phyloP scores from a whole-genome alignment of 192 early-diverging fungal genomes.

The Backusella parvicylindrica region DNA sequence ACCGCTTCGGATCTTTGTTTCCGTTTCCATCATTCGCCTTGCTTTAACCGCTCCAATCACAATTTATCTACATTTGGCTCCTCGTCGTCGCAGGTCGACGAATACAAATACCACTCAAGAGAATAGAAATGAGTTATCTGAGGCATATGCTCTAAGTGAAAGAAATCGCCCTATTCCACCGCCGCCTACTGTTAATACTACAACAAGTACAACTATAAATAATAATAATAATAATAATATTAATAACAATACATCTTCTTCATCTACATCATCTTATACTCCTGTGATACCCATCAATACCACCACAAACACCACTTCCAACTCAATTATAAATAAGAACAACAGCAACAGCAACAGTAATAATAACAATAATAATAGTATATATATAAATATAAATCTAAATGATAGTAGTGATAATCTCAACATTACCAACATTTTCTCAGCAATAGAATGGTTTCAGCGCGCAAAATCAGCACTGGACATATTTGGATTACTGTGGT shows the following conservation, averaged over 20 bases:
- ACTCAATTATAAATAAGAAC: not conserved
- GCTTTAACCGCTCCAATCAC: constrained; percentile 65
- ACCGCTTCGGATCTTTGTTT: constrained; percentile 56
- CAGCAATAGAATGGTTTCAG: not conserved
- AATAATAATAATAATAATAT: not conserved
- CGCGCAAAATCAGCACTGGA: constrained; percentile 51
- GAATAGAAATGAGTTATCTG: not conserved
- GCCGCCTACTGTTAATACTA: not conserved
- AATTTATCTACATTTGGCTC: constrained; percentile 55
- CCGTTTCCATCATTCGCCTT: constrained; percentile 57
- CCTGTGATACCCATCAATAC: not conserved
- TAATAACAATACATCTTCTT: not conserved
- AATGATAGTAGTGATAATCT: not conserved
- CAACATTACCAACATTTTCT: not conserved
- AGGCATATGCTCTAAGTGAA: not conserved
- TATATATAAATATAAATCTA: not conserved
- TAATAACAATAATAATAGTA: not conserved
- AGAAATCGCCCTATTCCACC: not conserved
- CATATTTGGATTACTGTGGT: constrained; percentile 54
- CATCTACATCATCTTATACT: not conserved
- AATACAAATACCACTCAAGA: not conserved
- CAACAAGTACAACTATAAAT: not conserved
- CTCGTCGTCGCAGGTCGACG: constrained; percentile 17
- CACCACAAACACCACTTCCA: not conserved
- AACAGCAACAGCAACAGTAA: not conserved